These are phyloP conservation scores for Aspergillus aculeatus DNA, from an alignment of 2,329 filamentous ascomycete genomes.

Conservation along the genomic window DNA sequence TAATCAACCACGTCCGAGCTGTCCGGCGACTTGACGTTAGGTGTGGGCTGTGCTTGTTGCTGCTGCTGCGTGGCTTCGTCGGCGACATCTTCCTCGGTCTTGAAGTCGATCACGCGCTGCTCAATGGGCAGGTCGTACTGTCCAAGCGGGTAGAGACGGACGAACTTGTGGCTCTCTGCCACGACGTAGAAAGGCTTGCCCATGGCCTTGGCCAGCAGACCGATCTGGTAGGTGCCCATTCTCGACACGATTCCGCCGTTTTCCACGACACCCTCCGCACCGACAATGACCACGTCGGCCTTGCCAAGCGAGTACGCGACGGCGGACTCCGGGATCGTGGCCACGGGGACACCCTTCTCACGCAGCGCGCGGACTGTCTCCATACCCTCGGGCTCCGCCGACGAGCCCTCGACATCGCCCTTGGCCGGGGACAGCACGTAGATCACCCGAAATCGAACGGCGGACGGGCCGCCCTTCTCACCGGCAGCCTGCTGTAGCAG, in stretches of 20 bases:
- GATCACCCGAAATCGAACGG: constrained; percentile 76
- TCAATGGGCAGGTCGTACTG: constrained; percentile 79
- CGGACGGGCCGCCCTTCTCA: constrained; percentile 53
- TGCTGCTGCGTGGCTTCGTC: constrained; percentile 47
- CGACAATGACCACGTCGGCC: constrained; percentile 67
- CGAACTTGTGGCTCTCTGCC: constrained; percentile 95
- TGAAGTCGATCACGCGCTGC: constrained; percentile 75
- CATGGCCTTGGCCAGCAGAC: constrained; percentile 70
- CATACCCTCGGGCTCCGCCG: constrained; percentile 60
- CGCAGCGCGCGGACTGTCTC: constrained; percentile 70
- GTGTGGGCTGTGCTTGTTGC: constrained; percentile 18
- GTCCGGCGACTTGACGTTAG: constrained; percentile 22
- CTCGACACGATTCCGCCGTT: constrained; percentile 90
- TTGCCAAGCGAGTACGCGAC: constrained; percentile 76
- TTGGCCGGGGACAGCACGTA: constrained; percentile 60
- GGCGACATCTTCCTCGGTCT: constrained; percentile 52
- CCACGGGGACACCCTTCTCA: constrained; percentile 74
- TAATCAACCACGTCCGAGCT: constrained; percentile 47
- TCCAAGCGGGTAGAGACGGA: constrained; percentile 76
- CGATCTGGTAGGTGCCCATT: constrained; percentile 84
- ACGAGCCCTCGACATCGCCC: constrained; percentile 25
- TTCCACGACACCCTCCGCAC: constrained; percentile 82
- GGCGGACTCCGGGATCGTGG: constrained; percentile 72
- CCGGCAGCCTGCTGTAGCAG: constrained; percentile 73
- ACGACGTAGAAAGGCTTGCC: constrained; percentile 85